Evolutionary conservation across 805 yeast genomes (phyloP), one percentile per base, ranked within the genome.

Genomic region (Myxozyma monticola): DNA sequence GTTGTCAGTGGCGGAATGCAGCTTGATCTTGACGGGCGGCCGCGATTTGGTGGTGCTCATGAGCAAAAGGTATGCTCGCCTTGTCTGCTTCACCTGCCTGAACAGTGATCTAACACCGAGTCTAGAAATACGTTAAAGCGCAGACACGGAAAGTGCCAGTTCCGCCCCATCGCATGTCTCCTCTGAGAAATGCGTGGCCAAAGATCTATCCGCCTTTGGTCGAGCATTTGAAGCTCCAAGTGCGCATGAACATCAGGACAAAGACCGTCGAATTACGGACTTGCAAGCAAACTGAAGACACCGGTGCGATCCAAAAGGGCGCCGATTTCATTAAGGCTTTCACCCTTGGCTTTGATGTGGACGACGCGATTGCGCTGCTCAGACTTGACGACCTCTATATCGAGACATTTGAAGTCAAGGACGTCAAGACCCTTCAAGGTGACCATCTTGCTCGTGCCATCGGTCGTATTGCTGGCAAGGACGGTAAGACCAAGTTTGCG

Each of bases 401-500:
- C 59, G 99, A 93, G 71, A 88, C 98, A 3, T 93, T 93, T 66
- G 99, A 93, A 68, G 78, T 93, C 62, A 93, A 93, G 68, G 99
- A 93, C 70, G 97, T 93, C 50, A 95, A 93, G 71, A 91, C 97
- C 3, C 75, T 93, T 60, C 83, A 81, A 25, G 99, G 98, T 24
- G 99, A 93, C 71, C 99, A 93, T 79, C 76, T 93, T 67, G 85
- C 96, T 45, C 84, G 99, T 78, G 99, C 99, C 6, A 93, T 93
- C 68, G 99, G 99, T 65, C 88, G 99, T 78, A 93, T 93, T 70
- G 99, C 99, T 12, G 99, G 99, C 70, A 95, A 93, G 67, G 99
- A 93, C 67, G 99, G 99, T 66, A 91, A 90, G 71, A 93, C 98
- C 56, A 93, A 91, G 73, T 93, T 91, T 69, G 97, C 99, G 28